phyloP scores from a whole-genome alignment of 331 rosid species.

The Quercus phellos region DNA sequence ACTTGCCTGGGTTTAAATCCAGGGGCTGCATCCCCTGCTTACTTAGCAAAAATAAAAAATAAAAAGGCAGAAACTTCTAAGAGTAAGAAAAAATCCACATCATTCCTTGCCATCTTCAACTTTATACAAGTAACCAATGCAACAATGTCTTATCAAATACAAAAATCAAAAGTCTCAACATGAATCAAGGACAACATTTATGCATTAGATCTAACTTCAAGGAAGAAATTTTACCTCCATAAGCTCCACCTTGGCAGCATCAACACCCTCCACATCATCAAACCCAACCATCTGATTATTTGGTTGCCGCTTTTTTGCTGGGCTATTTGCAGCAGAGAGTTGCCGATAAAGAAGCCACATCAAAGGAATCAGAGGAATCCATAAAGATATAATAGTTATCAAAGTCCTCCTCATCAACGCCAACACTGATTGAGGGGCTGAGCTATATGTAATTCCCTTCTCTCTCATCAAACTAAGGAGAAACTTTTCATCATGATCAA shows the following conservation, averaged over 20 bases:
- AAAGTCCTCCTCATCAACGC: slow-evolving; percentile 71
- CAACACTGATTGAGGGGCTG: slow-evolving; percentile 82
- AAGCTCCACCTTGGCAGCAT: slow-evolving; percentile 85
- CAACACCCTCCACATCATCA: slow-evolving; percentile 95
- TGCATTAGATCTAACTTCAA: neutral
- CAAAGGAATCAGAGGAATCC: slow-evolving; percentile 91
- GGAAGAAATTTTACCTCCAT: slow-evolving; percentile 66
- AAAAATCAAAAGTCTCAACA: neutral
- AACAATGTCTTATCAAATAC: neutral
- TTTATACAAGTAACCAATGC: neutral
- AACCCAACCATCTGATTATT: slow-evolving; percentile 67
- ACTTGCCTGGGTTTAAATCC: too few species aligned
- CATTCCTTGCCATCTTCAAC: neutral
- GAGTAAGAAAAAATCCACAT: too few species aligned
- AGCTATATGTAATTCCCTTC: slow-evolving; percentile 70
- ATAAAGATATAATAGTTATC: slow-evolving; percentile 67
- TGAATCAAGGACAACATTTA: neutral
- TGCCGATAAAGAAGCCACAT: slow-evolving; percentile 98
- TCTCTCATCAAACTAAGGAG: slow-evolving; percentile 81
- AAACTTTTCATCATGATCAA: slow-evolving; percentile 82
- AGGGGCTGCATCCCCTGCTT: too few species aligned
- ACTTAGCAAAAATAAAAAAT: too few species aligned
- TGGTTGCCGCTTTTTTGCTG: slow-evolving; percentile 70
- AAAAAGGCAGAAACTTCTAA: too few species aligned
- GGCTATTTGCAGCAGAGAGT: slow-evolving; percentile 84